Evolutionary conservation across 2,329 filamentous ascomycete species (phyloP), one percentile per base, ranked within the genome.

Genomic region (Pseudocercospora fijiensis): DNA sequence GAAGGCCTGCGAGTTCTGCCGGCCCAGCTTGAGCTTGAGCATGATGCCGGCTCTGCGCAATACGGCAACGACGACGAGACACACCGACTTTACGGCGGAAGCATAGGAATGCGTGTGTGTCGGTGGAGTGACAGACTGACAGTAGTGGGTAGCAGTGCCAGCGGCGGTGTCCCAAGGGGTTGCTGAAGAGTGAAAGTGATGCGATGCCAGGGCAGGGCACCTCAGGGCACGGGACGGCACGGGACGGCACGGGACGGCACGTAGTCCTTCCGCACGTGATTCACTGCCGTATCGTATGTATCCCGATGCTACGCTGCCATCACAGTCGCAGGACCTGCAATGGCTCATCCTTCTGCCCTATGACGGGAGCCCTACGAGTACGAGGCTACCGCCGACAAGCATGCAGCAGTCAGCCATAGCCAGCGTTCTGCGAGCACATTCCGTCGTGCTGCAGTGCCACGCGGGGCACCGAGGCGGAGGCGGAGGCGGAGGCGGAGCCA

Each of bases 11-110:
- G 53, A 56, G 53, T 56, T 56, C 60, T 64, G 41, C 57, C 63
- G 53, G 47, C 61, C 62, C 45, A 70, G 61, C 60, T 70, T 70
- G 55, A 70, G 66, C 61, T 70, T 70, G 52, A 70, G 61, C 68
- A 70, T 68, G 51, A 26, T 30, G 51, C 16, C 18, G 47, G 18
- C 51, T 11, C 45, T 49, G 37, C 18, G 37, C 13, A 41, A 6
- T 41, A 33, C 41, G 27, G 18, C 11, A 33, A 16, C 22, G 26
- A 26, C 18, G 52, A 18, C 24, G 45, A 41, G 16, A 41, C 37
- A 41, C 37, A 41, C 37, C 37, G 37, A 41, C 37, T 41, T n/a
- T 18, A 41, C 37, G 18, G 16, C 37, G 37, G 9, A 18, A 18
- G 37, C 37, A n/a, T n/a, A 41, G 37, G 37, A n/a, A 41, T 41